Base-by-base conservation (phyloP, 495 filamentous ascomycete genomes). In the Penicillium turbatum region DNA sequence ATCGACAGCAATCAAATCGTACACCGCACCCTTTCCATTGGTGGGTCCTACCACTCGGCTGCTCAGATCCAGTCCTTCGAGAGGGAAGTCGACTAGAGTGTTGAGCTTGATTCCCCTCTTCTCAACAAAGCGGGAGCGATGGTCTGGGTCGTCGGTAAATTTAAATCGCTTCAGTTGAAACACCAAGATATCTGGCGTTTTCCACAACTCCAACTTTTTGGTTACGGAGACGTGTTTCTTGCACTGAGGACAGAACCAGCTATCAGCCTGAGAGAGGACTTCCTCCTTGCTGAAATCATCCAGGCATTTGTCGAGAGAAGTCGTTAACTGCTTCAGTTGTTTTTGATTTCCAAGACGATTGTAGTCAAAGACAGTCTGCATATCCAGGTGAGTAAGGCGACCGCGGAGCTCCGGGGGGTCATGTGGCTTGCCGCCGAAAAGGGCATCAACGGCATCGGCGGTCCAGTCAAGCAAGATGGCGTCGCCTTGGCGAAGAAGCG, bases 131-230 rank as follows among this genome's bases (percentile, higher is more conserved):
- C n/a, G n/a, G n/a, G n/a, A n/a, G n/a, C n/a, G 21, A 4, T 24
- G 21, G 2, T 24, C 21, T 4, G 2, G 21, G 21, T 24, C 4
- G 21, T n/a, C 21, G 21, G 21, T 2, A 24, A 4, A 51, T 17
- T 86, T 92, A 63, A 98, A 98, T 15, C 93, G 82, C 78, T 98
- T 98, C 5, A 98, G 79, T 63, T 99, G 93, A 50, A 97, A 83
- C 47, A 97, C 85, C 12, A 98, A 78, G 48, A 97, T 92, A 67
- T 98, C 93, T 8, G 93, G 93, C 3, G 86, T 84, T 66, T 90
- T 96, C 93, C 93, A 98, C 3, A 98, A 79, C 65, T 97, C 90
- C 29, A 98, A 90, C 61, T 92, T 95, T 79, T 97, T 98, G 72
- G 82, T 90, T 16, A 95, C 93, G 21, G 89, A 83, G 9, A 88